Conservation (phyloP, 768 basidiomycete species). For the Suillus variegatus region DNA sequence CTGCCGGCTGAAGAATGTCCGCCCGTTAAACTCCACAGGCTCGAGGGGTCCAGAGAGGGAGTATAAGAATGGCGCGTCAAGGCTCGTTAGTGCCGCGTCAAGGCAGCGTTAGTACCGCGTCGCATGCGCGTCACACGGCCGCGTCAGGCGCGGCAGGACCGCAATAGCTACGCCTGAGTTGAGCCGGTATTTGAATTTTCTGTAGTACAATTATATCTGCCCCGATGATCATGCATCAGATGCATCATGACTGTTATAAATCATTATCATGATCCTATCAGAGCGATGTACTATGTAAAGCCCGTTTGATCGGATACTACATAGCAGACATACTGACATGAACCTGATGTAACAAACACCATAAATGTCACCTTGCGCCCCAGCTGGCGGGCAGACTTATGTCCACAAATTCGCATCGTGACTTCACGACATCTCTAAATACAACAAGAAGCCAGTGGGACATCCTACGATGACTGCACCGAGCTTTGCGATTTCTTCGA, state of each 20-base stretch:
- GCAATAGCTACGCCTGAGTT: neutral
- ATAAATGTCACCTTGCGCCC: neutral
- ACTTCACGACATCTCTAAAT: slow-evolving; percentile 19
- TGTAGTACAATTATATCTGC: neutral
- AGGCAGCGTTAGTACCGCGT: no score
- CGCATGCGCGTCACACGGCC: no score
- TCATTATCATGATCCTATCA: neutral
- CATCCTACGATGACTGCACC: slow-evolving; percentile 30
- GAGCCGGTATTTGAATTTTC: neutral
- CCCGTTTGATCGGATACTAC: neutral
- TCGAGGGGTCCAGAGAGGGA: no score
- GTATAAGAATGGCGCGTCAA: no score
- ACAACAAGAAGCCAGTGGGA: slow-evolving; percentile 37
- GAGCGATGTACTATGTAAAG: neutral
- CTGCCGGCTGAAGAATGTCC: no score
- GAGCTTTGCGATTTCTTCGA: slow-evolving; percentile 54
- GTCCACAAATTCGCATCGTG: neutral
- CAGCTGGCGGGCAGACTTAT: neutral
- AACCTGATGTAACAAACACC: neutral
- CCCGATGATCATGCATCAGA: neutral
- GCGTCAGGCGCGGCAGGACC: no score
- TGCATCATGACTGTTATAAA: neutral
- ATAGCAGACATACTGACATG: neutral
- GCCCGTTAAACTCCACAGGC: no score
- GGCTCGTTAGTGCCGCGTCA: no score